Conservation (phyloP, 2,329 filamentous ascomycete genomes). For the Xylaria sp. region DNA sequence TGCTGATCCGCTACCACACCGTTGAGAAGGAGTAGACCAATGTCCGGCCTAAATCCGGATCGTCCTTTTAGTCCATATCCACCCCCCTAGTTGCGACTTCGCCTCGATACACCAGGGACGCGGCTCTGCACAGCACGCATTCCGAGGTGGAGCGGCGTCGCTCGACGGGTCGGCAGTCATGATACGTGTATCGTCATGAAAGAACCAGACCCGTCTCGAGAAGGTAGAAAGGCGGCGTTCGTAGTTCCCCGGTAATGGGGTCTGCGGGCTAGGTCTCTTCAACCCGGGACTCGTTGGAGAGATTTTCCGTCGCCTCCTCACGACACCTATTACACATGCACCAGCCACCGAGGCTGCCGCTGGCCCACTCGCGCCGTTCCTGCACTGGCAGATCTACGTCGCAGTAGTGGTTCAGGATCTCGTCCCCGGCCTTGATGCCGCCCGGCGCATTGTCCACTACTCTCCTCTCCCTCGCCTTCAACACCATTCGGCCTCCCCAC, state of each 20-base stretch:
- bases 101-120: neutral
- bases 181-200: constrained; percentile 34
- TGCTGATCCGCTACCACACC: neutral
- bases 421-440: constrained; percentile 76
- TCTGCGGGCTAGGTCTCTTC: neutral
- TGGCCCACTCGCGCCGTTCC: constrained; percentile 85
- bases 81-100: neutral
- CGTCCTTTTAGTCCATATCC: neutral
- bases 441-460: constrained; percentile 53
- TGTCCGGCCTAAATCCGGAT: constrained; percentile 1
- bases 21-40: constrained; percentile 2
- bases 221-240: constrained; percentile 11
- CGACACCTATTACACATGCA: constrained; percentile 86
- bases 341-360: constrained; percentile 82
- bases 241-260: neutral
- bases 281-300: constrained; percentile 20
- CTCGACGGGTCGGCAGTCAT: constrained; percentile 26
- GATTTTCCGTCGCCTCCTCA: constrained; percentile 59
- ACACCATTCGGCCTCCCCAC: constrained; percentile 79
- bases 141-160: constrained; percentile 12
- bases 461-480: constrained; percentile 63
- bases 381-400: constrained; percentile 78
- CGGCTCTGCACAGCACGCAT: constrained; percentile 4
- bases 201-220: constrained; percentile 25
- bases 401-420: constrained; percentile 93